A percentile compares a stretch with the other conserved stretches of the same genome.
Conservation (phyloP, 2,329 filamentous ascomycete genomes). For the Aspergillus hiratsukae region DNA sequence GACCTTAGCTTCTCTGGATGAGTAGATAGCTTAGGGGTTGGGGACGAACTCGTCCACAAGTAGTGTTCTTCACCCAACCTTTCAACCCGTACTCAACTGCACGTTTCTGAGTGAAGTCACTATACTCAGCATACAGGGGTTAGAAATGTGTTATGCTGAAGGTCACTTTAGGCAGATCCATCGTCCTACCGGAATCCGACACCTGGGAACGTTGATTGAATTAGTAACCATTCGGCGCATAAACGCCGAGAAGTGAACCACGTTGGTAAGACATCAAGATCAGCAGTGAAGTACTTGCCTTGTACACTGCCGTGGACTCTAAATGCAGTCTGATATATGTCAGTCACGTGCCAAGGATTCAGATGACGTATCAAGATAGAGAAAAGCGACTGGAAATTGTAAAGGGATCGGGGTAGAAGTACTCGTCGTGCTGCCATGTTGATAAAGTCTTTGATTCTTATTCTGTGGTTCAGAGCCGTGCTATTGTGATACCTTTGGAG, state of each 20-base stretch:
- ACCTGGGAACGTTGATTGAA: conserved; percentile 17
- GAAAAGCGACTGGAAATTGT: not conserved
- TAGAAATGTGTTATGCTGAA: not conserved
- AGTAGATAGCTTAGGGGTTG: not conserved
- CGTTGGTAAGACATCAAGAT: not conserved
- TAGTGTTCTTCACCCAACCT: conserved; percentile 47
- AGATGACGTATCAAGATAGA: conserved; percentile 4
- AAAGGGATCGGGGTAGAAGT: not conserved
- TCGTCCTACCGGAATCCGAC: conserved; percentile 30
- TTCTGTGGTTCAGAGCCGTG: not conserved
- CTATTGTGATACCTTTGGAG: not conserved
- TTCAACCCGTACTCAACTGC: conserved; percentile 42
- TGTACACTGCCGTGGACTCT: conserved; percentile 65
- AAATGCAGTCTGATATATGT: conserved; percentile 32
- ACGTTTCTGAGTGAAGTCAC: conserved; percentile 42
- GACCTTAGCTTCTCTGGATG: not conserved
- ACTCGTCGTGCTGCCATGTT: conserved; percentile 21
- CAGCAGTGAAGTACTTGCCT: conserved; percentile 44
- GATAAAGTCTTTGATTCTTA: not conserved
- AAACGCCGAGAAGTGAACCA: not conserved
- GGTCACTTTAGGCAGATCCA: conserved; percentile 4
- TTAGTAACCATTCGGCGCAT: not conserved
- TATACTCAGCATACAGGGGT: conserved; percentile 8
- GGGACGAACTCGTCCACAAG: conserved; percentile 39
- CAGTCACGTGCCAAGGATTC: not conserved